These are phyloP conservation scores for Eucalyptus erythrocorys DNA, from an alignment of 345 rosid species.

Conservation along the genomic window DNA sequence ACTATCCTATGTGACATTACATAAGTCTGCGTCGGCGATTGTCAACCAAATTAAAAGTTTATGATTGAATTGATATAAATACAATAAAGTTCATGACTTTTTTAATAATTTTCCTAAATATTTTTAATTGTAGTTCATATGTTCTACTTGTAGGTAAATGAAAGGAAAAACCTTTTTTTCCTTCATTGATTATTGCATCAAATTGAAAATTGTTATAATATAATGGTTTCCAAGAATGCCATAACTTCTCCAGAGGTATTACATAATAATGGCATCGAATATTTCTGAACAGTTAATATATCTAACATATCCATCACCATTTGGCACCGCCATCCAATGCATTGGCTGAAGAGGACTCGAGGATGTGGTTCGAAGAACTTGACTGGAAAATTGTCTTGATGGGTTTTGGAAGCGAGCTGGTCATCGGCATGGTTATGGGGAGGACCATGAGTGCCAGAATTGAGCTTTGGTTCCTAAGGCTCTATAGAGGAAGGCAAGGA, in stretches of 20 bases:
- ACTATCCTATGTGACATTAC: fast-evolving
- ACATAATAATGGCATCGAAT: too few relatives aligned
- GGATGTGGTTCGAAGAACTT: not conserved
- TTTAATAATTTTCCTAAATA: too few relatives aligned
- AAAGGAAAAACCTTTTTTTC: too few relatives aligned
- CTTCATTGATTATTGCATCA: too few relatives aligned
- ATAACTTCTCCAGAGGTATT: too few relatives aligned
- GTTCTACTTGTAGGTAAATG: too few relatives aligned
- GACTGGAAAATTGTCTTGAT: not conserved
- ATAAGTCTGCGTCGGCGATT: fast-evolving
- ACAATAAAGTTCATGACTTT: too few relatives aligned
- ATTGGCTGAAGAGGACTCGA: not conserved
- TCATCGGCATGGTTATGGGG: not conserved
- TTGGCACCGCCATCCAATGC: not conserved
- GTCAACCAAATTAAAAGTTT: too few relatives aligned
- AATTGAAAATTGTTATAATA: too few relatives aligned
- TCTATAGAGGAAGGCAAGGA: not conserved
- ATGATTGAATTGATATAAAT: fast-evolving
- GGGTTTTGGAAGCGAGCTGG: not conserved
- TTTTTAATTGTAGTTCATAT: too few relatives aligned
- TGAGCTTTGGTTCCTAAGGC: not conserved
- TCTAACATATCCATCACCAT: too few relatives aligned
- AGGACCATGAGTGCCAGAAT: not conserved
- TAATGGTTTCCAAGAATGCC: fast-evolving
- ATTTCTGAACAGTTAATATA: too few relatives aligned